phyloP scores from a whole-genome alignment of 2,329 filamentous ascomycete species.

The Microsporum ferrugineum region DNA sequence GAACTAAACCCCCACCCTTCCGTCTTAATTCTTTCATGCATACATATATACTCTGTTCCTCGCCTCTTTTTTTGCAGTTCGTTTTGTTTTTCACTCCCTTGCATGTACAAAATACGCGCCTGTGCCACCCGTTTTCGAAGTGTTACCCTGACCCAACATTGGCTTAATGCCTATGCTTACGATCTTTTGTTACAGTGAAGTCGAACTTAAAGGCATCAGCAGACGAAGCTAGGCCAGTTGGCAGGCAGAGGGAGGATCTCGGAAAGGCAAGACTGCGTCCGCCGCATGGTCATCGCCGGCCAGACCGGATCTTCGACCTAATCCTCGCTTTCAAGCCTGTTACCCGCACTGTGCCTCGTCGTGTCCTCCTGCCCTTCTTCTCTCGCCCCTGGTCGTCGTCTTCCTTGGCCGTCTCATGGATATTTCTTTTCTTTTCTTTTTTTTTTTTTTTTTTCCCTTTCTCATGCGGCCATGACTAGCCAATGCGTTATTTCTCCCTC shows the following conservation, averaged over 20 bases:
- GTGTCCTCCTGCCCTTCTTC: not conserved
- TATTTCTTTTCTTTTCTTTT: not conserved
- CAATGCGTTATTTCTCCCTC: not conserved
- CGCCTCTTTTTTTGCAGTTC: not conserved
- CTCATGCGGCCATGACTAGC: not conserved
- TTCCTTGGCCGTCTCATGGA: not conserved
- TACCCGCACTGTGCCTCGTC: not conserved
- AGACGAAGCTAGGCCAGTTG: constrained; percentile 23
- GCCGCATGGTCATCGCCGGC: not conserved
- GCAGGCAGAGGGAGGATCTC: constrained; percentile 21
- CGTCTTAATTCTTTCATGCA: not conserved
- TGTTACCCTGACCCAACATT: not conserved
- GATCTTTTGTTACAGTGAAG: constrained; percentile 43
- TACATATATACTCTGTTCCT: not conserved
- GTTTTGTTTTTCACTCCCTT: not conserved
- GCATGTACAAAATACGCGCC: not conserved
- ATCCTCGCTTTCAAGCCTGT: not conserved
- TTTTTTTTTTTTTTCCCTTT: not conserved
- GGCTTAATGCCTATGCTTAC: constrained; percentile 6
- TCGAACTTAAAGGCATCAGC: constrained; percentile 56
- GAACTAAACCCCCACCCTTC: not conserved
- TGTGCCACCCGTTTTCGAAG: not conserved
- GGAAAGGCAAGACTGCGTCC: not conserved
- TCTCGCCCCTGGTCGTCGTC: not conserved
- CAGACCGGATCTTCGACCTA: not conserved